Conservation (phyloP, 441 rosid genomes). For the Arabidopsis hybrid region DNA sequence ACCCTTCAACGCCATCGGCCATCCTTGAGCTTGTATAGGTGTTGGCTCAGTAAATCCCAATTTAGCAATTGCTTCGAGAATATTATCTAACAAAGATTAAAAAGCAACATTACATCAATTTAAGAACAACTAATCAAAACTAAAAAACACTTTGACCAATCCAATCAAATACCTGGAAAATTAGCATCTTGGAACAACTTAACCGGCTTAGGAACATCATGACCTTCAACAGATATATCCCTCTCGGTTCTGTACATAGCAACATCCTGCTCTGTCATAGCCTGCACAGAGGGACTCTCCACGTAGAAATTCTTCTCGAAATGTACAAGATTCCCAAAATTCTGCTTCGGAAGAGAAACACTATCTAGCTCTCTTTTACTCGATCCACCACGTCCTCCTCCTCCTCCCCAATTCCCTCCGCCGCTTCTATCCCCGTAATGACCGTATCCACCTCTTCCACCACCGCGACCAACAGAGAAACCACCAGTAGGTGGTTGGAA, state of each 20-base stretch:
- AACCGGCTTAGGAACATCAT: slow-evolving; percentile 86
- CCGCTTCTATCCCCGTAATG: slow-evolving; percentile 50
- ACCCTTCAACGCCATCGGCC: slow-evolving; percentile 99
- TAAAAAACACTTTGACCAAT: neutral
- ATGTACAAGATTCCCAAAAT: slow-evolving; percentile 80
- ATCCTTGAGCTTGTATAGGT: slow-evolving; percentile 93
- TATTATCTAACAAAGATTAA: slow-evolving; percentile 56
- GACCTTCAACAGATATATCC: slow-evolving; percentile 87
- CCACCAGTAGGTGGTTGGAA: slow-evolving; percentile 62
- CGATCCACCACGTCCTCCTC: slow-evolving; percentile 63
- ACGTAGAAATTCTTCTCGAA: slow-evolving; percentile 90
- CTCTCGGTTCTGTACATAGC: slow-evolving; percentile 61
- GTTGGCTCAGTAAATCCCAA: slow-evolving; percentile 97
- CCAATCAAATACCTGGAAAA: slow-evolving; percentile 70
- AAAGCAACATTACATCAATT: neutral
- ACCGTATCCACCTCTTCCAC: slow-evolving; percentile 49
- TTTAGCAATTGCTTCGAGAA: slow-evolving; percentile 83
- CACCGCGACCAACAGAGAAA: slow-evolving; percentile 50
- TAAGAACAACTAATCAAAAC: neutral
- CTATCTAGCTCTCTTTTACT: slow-evolving; percentile 68
- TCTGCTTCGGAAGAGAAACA: slow-evolving; percentile 75
- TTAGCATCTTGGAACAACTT: slow-evolving; percentile 82
- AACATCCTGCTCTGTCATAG: slow-evolving; percentile 80
- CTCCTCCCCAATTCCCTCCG: slow-evolving; percentile 62
- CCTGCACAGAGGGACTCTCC: slow-evolving; percentile 68